These are phyloP conservation scores for Collybia sordida DNA, from an alignment of 768 basidiomycete species.

Conservation along the genomic window DNA sequence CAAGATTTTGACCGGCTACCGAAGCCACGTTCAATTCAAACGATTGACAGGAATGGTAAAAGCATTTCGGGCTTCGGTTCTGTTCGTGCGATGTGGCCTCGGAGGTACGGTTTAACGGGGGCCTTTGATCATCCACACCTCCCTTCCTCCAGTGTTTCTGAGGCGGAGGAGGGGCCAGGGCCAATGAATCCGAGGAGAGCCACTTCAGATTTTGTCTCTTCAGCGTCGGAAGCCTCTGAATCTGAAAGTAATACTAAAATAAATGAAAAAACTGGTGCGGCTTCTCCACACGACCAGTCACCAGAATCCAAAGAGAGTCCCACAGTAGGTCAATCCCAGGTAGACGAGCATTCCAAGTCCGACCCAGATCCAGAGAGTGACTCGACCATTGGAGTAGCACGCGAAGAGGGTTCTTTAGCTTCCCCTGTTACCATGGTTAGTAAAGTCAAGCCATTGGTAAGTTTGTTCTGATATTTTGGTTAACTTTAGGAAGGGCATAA, in stretches of 20 bases:
- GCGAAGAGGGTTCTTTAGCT: slow-evolving; percentile 26
- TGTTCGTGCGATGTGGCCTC: slow-evolving; percentile 71
- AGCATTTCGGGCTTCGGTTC: slow-evolving; percentile 67
- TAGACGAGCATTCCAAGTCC: slow-evolving; percentile 34
- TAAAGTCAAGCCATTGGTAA: slow-evolving; percentile 1
- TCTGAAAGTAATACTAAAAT: slow-evolving; percentile 41
- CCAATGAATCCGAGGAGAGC: slow-evolving; percentile 42
- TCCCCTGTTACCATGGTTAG: slow-evolving; percentile 25
- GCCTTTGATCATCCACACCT: slow-evolving; percentile 53
- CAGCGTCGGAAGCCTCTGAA: slow-evolving; percentile 74
- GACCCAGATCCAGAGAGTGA: slow-evolving; percentile 80
- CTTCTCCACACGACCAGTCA: background rate
- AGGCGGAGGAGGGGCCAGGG: slow-evolving; percentile 64
- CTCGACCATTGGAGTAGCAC: slow-evolving; percentile 73
- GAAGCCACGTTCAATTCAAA: slow-evolving; percentile 58
- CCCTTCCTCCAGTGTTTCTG: slow-evolving; percentile 69
- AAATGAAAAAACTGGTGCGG: slow-evolving; percentile 10
- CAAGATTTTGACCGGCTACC: slow-evolving; percentile 86
- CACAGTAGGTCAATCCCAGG: slow-evolving; percentile 6
- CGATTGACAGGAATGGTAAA: slow-evolving; percentile 48
- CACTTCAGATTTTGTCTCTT: slow-evolving; percentile 59
- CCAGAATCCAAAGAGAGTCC: slow-evolving; percentile 4
- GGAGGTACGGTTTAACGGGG: slow-evolving; percentile 53
- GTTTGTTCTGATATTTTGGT: slow-evolving; percentile 1
- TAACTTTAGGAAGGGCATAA: slow-evolving; percentile 16